These are phyloP conservation scores for Xylaria palmicola DNA, from an alignment of 495 filamentous ascomycete genomes.

Conservation along the genomic window DNA sequence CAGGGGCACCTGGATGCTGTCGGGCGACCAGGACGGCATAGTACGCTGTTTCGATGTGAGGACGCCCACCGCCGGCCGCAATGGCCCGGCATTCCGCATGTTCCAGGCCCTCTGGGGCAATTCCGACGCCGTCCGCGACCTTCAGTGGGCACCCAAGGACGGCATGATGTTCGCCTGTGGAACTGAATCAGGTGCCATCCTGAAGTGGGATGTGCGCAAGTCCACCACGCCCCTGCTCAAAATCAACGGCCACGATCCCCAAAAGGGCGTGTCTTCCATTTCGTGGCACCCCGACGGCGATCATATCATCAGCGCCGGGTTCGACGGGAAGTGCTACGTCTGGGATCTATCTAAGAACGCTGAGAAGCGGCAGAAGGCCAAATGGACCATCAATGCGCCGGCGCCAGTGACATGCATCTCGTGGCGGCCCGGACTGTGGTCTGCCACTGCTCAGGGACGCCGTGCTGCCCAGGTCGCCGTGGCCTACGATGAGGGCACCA, in stretches of 20 bases:
- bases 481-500: constrained; percentile 49
- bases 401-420: constrained; percentile 71
- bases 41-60: constrained; percentile 64
- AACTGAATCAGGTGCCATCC: constrained; percentile 77
- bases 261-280: constrained; percentile 73
- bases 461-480: constrained; percentile 57
- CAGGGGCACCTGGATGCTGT: constrained; percentile 71
- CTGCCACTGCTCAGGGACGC: constrained; percentile 61
- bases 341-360: constrained; percentile 86
- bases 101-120: constrained; percentile 49
- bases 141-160: constrained; percentile 85
- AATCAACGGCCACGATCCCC: constrained; percentile 73
- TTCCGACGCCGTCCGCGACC: constrained; percentile 78
- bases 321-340: constrained; percentile 80
- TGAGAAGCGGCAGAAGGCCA: constrained; percentile 77
- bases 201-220: constrained; percentile 57
- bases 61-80: constrained; percentile 35
- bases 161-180: constrained; percentile 84
- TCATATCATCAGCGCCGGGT: constrained; percentile 80
- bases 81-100: constrained; percentile 43
- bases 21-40: constrained; percentile 88
- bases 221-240: constrained; percentile 53
- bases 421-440: constrained; percentile 83
- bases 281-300: constrained; percentile 97
- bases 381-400: constrained; percentile 56